Conservation (phyloP, 306 rosid genomes). For the Cicer pinnatifidum region DNA sequence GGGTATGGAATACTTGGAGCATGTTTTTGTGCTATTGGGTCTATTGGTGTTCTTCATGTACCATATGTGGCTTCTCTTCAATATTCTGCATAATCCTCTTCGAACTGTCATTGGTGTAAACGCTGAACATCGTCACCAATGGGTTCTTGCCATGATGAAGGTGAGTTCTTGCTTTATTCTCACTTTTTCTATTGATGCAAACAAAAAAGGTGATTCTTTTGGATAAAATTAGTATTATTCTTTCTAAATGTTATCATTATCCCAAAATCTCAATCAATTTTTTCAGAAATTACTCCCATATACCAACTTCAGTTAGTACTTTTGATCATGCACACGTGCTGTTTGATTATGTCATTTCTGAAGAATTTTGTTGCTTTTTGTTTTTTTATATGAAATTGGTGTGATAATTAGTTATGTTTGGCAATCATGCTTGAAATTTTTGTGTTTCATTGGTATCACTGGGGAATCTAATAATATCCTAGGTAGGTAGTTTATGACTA, state of each 20-base stretch:
- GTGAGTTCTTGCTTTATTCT: conserved; percentile 50
- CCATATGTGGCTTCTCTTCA: conserved; percentile 68
- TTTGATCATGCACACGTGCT: not conserved
- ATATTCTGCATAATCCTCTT: conserved; percentile 51
- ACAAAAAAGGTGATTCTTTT: not conserved
- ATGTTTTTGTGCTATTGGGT: conserved; percentile 69
- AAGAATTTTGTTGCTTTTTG: not conserved
- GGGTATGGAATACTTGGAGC: conserved; percentile 48
- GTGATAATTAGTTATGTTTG: not conserved
- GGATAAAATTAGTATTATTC: not conserved
- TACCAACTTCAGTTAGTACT: not conserved
- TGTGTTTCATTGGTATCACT: not conserved
- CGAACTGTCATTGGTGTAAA: conserved; percentile 81
- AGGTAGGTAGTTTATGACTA: no score
- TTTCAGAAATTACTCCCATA: no score
- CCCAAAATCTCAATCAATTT: no score
- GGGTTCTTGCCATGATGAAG: conserved; percentile 75
- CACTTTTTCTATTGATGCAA: no score
- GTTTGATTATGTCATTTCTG: not conserved
- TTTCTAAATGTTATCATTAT: not conserved
- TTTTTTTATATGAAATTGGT: not conserved
- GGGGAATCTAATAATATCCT: not conserved
- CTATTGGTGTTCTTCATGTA: conserved; percentile 57
- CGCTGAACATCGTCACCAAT: conserved; percentile 74
- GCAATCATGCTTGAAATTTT: not conserved